These are phyloP conservation scores for Hansenula sp. DNA, from an alignment of 1,139 yeast genomes.

Conservation along the genomic window DNA sequence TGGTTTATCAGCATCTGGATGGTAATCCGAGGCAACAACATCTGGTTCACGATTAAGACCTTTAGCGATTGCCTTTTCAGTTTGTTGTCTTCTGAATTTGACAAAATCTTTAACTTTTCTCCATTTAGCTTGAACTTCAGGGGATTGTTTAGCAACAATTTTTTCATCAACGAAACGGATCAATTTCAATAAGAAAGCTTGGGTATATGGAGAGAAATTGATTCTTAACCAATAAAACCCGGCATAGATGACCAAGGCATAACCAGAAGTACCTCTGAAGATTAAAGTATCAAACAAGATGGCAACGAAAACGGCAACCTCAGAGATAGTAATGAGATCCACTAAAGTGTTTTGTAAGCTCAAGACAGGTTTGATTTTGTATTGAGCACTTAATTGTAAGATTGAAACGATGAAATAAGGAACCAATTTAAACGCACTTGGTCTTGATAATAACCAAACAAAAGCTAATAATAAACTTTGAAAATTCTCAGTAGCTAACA, in stretches of 20 bases:
- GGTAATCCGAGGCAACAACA: slow-evolving; percentile 3
- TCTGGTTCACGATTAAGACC: slow-evolving; percentile 11
- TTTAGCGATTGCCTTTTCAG: slow-evolving; percentile 8
- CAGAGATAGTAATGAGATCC: slow-evolving; percentile 56
- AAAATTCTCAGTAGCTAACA: slow-evolving; percentile 66
- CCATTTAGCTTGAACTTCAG: slow-evolving; percentile 25
- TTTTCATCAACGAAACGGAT: slow-evolving; percentile 25
- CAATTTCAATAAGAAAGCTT: slow-evolving; percentile 26
- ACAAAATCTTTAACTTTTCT: slow-evolving; percentile 26
- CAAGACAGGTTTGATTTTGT: slow-evolving; percentile 39
- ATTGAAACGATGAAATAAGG: slow-evolving; percentile 57
- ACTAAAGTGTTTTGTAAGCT: slow-evolving; percentile 39
- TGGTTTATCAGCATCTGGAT: slow-evolving; percentile 8
- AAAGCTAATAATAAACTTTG: slow-evolving; percentile 53
- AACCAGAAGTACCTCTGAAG: slow-evolving; percentile 66
- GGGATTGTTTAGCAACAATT: slow-evolving; percentile 27
- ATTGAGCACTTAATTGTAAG: slow-evolving; percentile 46
- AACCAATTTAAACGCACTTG: slow-evolving; percentile 59
- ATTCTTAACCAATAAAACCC: slow-evolving; percentile 70
- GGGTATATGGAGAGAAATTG: slow-evolving; percentile 34
- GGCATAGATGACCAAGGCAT: slow-evolving; percentile 52
- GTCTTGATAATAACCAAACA: slow-evolving; percentile 62
- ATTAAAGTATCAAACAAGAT: slow-evolving; percentile 56
- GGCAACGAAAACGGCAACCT: slow-evolving; percentile 48
- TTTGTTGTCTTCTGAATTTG: slow-evolving; percentile 22